Base-by-base conservation (phyloP, 768 basidiomycete species). In the Gymnopilus junonius region DNA sequence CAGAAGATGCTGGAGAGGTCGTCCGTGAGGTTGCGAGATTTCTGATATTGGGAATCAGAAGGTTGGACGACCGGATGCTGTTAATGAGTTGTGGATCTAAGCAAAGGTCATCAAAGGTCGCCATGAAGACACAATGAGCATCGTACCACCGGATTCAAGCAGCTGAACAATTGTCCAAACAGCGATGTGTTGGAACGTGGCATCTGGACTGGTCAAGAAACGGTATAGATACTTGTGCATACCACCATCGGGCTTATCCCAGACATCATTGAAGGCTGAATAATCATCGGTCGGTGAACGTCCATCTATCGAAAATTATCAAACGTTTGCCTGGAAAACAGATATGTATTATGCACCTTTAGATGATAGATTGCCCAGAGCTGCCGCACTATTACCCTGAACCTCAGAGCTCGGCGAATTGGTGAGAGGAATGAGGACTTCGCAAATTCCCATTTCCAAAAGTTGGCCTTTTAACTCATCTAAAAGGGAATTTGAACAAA, bases 101-200 rank as follows among this genome's bases (percentile, higher is more conserved):
- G 59, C 42, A 32, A 32, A 45, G 32, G 35, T 59, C 12, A 27
- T 37, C 59, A 15, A 55, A 57, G 35, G 56, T 10, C 12, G 8
- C 25, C 21, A 32, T 21, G 21, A 25, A 23, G 51, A 4, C 31
- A 25, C 48, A 23, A 8, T 20, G 1, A 39, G 4, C 17, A 1
- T 67, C 80, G 43, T 67, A 93, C 92, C 93, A 64, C 94, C 93
- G n/a, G 97, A 97, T 74, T 99, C 97, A 27, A 99, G 83, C 21
- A 99, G 79, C 73, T 99, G 97, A 25, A 98, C 96, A 67, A 99
- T 96, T 0, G 97, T 98, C 97, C 97, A 99, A 45, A 99, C 95
- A 34, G 97, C 97, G 65, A 99, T 99, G 73, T 99, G 97, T 75
- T 98, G 96, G 90, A 99, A 99, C 0, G 97, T 99, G 14, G 94